Conservation (phyloP, 2,329 filamentous ascomycete species). For the Fonsecaea erecta region DNA sequence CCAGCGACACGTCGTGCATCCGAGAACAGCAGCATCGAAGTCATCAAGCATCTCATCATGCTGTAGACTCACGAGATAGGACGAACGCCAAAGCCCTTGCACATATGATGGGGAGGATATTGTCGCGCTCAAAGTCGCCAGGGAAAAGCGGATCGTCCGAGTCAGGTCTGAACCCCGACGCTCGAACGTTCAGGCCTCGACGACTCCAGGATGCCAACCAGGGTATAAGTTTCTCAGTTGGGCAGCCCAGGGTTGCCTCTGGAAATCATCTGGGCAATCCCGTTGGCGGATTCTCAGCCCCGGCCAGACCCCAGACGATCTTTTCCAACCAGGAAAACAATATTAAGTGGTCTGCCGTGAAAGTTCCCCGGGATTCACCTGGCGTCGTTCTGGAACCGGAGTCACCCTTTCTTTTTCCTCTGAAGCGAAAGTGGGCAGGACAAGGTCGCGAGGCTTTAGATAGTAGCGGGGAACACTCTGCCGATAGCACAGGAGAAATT, state of each 20-base stretch:
- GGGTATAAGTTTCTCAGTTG: not conserved
- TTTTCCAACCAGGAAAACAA: slow-evolving; percentile 8
- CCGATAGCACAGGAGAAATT: not conserved
- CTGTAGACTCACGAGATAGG: slow-evolving; percentile 9
- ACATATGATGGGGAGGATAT: not conserved
- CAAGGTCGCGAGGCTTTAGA: slow-evolving; percentile 4
- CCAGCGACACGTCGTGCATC: not conserved
- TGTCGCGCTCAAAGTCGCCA: slow-evolving; percentile 10
- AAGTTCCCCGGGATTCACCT: not conserved
- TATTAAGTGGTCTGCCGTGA: not conserved
- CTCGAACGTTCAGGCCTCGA: slow-evolving; percentile 10
- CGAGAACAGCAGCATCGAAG: slow-evolving; percentile 3
- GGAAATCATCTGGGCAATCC: not conserved
- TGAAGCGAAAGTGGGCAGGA: slow-evolving; percentile 9
- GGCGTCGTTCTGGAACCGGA: not conserved
- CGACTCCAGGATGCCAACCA: slow-evolving; percentile 9
- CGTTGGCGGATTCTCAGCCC: not conserved
- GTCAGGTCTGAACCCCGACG: slow-evolving; percentile 12
- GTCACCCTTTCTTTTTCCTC: not conserved
- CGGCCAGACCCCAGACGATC: not conserved
- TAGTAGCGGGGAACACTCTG: not conserved
- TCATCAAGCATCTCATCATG: slow-evolving; percentile 15
- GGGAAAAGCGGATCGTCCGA: slow-evolving; percentile 7
- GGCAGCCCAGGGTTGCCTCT: not conserved
- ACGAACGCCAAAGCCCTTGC: slow-evolving; percentile 7